phyloP scores from a whole-genome alignment of 2,329 filamentous ascomycete species.

The Aurifilum marmelostoma region DNA sequence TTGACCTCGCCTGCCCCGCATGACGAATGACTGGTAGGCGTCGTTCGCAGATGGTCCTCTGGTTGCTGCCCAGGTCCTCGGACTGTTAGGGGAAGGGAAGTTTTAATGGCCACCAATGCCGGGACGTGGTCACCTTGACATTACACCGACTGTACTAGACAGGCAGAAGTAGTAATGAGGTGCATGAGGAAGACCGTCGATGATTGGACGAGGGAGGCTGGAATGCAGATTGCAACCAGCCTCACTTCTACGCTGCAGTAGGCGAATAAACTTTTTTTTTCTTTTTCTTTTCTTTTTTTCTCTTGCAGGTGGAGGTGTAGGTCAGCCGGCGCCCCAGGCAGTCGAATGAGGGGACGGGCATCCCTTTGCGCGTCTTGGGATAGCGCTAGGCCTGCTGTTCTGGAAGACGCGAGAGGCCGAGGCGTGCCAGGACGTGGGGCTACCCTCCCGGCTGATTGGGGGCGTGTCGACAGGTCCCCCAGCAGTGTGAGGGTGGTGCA shows the following conservation, averaged over 20 bases:
- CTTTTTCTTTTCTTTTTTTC: neutral
- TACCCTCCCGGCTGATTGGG: slow-evolving; percentile 15
- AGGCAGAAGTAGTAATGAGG: slow-evolving; percentile 20
- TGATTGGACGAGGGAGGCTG: slow-evolving; percentile 28
- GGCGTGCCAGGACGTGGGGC: slow-evolving; percentile 19
- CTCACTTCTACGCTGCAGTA: slow-evolving; percentile 32
- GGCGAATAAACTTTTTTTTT: slow-evolving; percentile 20
- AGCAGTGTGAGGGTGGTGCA: neutral
- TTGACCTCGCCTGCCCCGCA: slow-evolving; percentile 11
- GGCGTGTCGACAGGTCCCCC: slow-evolving; percentile 9
- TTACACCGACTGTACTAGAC: neutral
- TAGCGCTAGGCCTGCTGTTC: slow-evolving; percentile 16
- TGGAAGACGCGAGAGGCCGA: slow-evolving; percentile 13
- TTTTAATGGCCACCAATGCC: neutral
- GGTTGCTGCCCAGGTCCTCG: neutral
- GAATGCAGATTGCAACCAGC: slow-evolving; percentile 29
- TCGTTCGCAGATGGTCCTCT: neutral
- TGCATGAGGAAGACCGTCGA: slow-evolving; percentile 14
- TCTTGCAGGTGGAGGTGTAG: slow-evolving; percentile 24
- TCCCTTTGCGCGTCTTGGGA: slow-evolving; percentile 17
- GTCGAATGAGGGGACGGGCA: slow-evolving; percentile 16
- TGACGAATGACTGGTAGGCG: slow-evolving; percentile 2
- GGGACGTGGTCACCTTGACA: neutral
- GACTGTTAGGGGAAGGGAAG: neutral
- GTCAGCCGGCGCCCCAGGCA: slow-evolving; percentile 19